Conservation (phyloP, 2,329 filamentous ascomycete species). For the Aureobasidium sp. region DNA sequence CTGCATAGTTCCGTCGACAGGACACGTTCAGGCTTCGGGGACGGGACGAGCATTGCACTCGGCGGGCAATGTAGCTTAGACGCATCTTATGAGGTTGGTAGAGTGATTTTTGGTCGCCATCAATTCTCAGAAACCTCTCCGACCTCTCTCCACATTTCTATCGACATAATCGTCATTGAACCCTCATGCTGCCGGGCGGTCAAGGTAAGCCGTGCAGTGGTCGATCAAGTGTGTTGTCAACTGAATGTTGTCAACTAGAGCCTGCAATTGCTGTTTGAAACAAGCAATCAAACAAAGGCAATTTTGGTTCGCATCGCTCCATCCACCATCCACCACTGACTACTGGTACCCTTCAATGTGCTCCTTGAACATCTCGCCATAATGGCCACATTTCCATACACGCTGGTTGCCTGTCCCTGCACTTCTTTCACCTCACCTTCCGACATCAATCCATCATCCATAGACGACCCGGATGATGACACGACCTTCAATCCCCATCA, state of each 20-base stretch:
- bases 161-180: constrained; percentile 4
- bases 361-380: constrained; percentile 36
- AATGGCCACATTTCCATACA: constrained; percentile 52
- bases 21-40: not conserved
- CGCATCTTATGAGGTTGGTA: not conserved
- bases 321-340: not conserved
- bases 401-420: constrained; percentile 59
- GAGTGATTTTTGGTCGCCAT: not conserved
- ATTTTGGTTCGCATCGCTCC: not conserved
- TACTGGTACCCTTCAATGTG: not conserved
- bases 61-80: not conserved
- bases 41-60: constrained; percentile 3
- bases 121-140: not conserved
- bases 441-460: not conserved
- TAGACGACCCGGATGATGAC: constrained; percentile 29
- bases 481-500: constrained; percentile 79
- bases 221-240: too few species aligned
- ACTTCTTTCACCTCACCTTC: constrained; percentile 30
- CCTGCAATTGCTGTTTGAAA: not conserved
- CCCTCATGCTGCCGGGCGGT: not conserved
- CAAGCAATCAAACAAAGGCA: not conserved
- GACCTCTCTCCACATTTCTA: constrained; percentile 6
- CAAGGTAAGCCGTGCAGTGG: not conserved
- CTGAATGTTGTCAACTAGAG: not conserved
- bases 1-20: constrained; percentile 52